Evolutionary conservation across 2,329 filamentous ascomycete genomes (phyloP).

Genomic region (Aspergillus unguis): DNA sequence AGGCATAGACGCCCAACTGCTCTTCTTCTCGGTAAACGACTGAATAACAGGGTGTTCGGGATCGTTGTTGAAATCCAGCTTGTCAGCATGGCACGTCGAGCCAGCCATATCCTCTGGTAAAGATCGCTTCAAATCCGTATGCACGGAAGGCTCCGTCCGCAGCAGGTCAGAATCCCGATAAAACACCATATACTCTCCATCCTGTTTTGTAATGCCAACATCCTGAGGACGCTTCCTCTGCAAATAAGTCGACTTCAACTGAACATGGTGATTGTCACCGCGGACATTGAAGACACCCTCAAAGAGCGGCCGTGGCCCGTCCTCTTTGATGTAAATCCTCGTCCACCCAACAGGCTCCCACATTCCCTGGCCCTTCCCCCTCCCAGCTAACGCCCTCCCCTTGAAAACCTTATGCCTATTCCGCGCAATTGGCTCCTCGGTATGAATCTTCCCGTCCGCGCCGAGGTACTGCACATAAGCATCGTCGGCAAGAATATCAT

Average conservation of each 20-base stretch:
- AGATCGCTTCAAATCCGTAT: slow-evolving; percentile 64
- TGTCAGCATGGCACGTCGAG: slow-evolving; percentile 67
- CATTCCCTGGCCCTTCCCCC: slow-evolving; percentile 56
- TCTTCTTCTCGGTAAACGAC: slow-evolving; percentile 52
- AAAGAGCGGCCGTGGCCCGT: slow-evolving; percentile 77
- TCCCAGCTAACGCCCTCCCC: slow-evolving; percentile 70
- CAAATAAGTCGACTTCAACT: slow-evolving; percentile 70
- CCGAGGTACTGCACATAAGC: slow-evolving; percentile 71
- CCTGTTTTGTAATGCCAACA: slow-evolving; percentile 56
- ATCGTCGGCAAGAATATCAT: slow-evolving; percentile 78
- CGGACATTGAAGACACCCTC: slow-evolving; percentile 83
- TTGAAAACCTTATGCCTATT: slow-evolving; percentile 78
- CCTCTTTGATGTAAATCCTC: slow-evolving; percentile 70
- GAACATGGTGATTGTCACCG: slow-evolving; percentile 81
- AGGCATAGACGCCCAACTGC: slow-evolving; percentile 59
- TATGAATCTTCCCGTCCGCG: slow-evolving; percentile 64
- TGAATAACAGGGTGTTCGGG: slow-evolving; percentile 65
- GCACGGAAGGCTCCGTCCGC: slow-evolving; percentile 25
- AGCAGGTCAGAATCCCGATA: slow-evolving; percentile 87
- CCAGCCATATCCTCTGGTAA: slow-evolving; percentile 25
- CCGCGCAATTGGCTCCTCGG: slow-evolving; percentile 68
- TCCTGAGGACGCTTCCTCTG: slow-evolving; percentile 69
- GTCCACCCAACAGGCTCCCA: slow-evolving; percentile 88
- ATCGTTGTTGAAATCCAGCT: slow-evolving; percentile 74
- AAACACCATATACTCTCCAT: slow-evolving; percentile 78